Evolutionary conservation across 1,284 basidiomycete species (phyloP).

Genomic region (Ustilago trichophora): DNA sequence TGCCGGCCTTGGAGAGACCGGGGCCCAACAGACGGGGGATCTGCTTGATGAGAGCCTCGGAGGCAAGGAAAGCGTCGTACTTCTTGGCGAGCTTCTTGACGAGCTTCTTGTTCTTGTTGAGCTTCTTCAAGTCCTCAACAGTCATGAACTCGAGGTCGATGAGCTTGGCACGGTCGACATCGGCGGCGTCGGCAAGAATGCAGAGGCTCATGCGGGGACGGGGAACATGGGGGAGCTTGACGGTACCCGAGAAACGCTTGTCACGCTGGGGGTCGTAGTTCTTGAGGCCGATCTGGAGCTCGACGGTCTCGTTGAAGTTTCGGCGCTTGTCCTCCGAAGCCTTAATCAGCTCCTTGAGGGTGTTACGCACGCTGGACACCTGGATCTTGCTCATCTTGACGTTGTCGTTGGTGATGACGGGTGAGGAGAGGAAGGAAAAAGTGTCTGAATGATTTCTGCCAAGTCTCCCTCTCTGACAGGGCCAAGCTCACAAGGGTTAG

Average conservation of each 20-base stretch:
- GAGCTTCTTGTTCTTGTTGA: constrained; percentile 99
- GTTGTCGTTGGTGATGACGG: constrained; percentile 29
- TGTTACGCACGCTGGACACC: constrained; percentile 63
- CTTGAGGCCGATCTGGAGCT: constrained; percentile 67
- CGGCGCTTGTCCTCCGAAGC: constrained; percentile 64
- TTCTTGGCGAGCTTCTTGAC: constrained; percentile 99
- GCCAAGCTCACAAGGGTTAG: not conserved
- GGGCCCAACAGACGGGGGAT: constrained; percentile 99
- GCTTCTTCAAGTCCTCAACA: constrained; percentile 99
- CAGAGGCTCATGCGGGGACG: constrained; percentile 99
- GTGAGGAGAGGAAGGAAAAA: constrained; percentile 11
- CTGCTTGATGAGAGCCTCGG: constrained; percentile 98
- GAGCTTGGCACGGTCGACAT: constrained; percentile 98
- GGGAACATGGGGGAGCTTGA: constrained; percentile 91
- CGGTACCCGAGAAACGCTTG: constrained; percentile 67
- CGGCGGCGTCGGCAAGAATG: constrained; percentile 98
- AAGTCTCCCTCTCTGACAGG: not conserved
- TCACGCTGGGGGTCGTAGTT: constrained; percentile 67
- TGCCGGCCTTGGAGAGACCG: constrained; percentile 99
- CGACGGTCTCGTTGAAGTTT: constrained; percentile 67
- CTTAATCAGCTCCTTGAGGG: constrained; percentile 63
- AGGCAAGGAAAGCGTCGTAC: constrained; percentile 98
- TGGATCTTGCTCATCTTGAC: constrained; percentile 59
- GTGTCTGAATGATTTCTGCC: constrained; percentile 6
- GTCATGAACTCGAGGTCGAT: constrained; percentile 97